phyloP scores from a whole-genome alignment of 768 basidiomycete genomes.

The Fistulinella prunicolor region DNA sequence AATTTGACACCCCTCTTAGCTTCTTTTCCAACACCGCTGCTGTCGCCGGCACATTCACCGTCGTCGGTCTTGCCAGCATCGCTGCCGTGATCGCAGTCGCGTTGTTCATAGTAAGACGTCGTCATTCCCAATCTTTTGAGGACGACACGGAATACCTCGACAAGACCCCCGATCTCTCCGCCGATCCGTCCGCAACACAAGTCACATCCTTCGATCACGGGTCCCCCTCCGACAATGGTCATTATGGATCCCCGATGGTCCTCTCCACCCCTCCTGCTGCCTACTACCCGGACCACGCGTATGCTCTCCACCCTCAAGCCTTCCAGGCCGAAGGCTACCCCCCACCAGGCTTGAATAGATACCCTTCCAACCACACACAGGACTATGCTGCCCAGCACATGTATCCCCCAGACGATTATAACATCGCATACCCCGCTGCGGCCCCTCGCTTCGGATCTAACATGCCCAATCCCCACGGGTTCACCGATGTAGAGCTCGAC shows the following conservation, averaged over 20 bases:
- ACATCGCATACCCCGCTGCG: slow-evolving; percentile 28
- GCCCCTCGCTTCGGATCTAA: not conserved
- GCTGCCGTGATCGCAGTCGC: slow-evolving; percentile 30
- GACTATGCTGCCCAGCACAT: slow-evolving; percentile 20
- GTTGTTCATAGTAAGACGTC: slow-evolving; percentile 31
- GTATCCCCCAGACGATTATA: slow-evolving; percentile 22
- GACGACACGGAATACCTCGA: slow-evolving; percentile 32
- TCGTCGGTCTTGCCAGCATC: slow-evolving; percentile 37
- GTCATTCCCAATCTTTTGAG: slow-evolving; percentile 20
- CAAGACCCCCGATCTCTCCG: slow-evolving; percentile 11
- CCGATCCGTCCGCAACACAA: slow-evolving; percentile 11
- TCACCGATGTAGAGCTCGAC: slow-evolving; percentile 6
- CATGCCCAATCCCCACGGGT: slow-evolving; percentile 18
- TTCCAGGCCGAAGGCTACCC: slow-evolving; percentile 8
- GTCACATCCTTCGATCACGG: slow-evolving; percentile 13
- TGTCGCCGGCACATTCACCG: slow-evolving; percentile 44
- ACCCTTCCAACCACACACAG: slow-evolving; percentile 8
- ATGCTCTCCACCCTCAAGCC: slow-evolving; percentile 10
- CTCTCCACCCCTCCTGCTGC: slow-evolving; percentile 12
- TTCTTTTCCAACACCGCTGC: slow-evolving; percentile 48
- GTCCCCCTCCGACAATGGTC: slow-evolving; percentile 20
- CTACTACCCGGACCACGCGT: slow-evolving; percentile 25
- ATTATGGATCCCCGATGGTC: slow-evolving; percentile 21
- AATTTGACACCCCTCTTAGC: slow-evolving; percentile 26
- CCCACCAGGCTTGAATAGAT: too few species aligned